Conservation (phyloP, 305 asterid genomes). For the Solanum chacoense region DNA sequence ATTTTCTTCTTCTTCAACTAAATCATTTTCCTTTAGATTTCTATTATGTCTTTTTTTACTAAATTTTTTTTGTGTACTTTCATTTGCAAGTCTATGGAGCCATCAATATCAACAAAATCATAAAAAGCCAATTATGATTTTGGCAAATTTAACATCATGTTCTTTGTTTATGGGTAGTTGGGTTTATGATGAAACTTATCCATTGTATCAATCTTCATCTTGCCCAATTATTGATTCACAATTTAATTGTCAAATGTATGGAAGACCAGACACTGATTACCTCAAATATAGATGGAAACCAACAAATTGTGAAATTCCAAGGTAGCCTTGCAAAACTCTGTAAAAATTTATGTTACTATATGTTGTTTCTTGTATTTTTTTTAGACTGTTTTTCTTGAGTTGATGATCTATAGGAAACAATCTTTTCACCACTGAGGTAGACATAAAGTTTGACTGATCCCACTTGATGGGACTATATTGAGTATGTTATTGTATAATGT, state of each 20-base stretch:
- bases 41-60: slow-evolving; percentile 15
- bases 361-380: not conserved
- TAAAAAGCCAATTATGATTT: slow-evolving; percentile 26
- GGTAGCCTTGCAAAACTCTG: not conserved
- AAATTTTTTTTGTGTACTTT: slow-evolving; percentile 7
- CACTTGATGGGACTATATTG: not conserved
- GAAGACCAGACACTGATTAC: slow-evolving; percentile 78
- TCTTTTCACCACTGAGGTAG: too few species aligned
- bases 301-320: slow-evolving; percentile 46
- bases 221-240: slow-evolving; percentile 66
- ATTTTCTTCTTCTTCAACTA: slow-evolving; percentile 15
- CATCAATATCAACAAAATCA: slow-evolving; percentile 24
- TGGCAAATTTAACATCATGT: slow-evolving; percentile 42
- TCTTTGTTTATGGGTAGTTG: slow-evolving; percentile 60
- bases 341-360: not conserved
- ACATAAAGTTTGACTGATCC: not conserved
- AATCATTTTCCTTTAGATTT: slow-evolving; percentile 1
- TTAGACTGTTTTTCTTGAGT: not conserved
- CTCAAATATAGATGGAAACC: slow-evolving; percentile 90
- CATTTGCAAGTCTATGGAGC: slow-evolving; percentile 27
- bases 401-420: not conserved
- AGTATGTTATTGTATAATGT: not conserved
- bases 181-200: slow-evolving; percentile 63
- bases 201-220: slow-evolving; percentile 41
- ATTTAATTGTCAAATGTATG: slow-evolving; percentile 72